phyloP scores from a whole-genome alignment of 1,284 basidiomycete genomes.

The Cutaneotrichosporon arboriforme region DNA sequence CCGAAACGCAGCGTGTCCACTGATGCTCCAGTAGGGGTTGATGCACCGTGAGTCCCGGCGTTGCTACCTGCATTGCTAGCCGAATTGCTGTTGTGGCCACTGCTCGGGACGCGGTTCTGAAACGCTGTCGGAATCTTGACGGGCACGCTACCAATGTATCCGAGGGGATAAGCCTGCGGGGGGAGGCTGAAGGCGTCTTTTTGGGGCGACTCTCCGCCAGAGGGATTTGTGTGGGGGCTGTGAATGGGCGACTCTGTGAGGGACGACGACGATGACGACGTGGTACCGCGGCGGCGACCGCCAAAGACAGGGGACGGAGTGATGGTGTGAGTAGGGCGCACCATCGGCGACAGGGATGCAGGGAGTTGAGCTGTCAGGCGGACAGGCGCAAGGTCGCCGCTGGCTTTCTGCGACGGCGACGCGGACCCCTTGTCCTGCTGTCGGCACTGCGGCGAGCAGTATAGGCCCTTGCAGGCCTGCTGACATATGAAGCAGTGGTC shows the following conservation, averaged over 20 bases:
- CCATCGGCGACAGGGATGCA: conserved; percentile 28
- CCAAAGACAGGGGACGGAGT: conserved; percentile 33
- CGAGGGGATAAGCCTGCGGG: conserved; percentile 35
- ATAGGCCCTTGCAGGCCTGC: conserved; percentile 39
- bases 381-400: conserved; percentile 18
- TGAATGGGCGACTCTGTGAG: conserved; percentile 40
- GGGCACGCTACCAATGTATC: conserved; percentile 31
- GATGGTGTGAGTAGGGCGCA: conserved; percentile 26
- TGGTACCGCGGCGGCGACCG: conserved; percentile 20
- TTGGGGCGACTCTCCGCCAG: conserved; percentile 34
- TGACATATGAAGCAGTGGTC: conserved; percentile 45
- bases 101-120: conserved; percentile 10
- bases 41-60: conserved; percentile 4
- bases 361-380: conserved; percentile 39
- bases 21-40: conserved; percentile 27
- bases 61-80: neutral
- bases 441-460: conserved; percentile 43
- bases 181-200: conserved; percentile 42
- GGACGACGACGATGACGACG: conserved; percentile 32
- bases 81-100: conserved; percentile 3
- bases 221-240: conserved; percentile 37
- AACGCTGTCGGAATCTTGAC: conserved; percentile 37
- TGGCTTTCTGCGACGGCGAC: conserved; percentile 22
- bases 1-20: conserved; percentile 45
- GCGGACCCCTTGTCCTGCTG: conserved; percentile 36